Evolutionary conservation across 257 asterid genomes (phyloP).

Genomic region (Solanum arcanum): DNA sequence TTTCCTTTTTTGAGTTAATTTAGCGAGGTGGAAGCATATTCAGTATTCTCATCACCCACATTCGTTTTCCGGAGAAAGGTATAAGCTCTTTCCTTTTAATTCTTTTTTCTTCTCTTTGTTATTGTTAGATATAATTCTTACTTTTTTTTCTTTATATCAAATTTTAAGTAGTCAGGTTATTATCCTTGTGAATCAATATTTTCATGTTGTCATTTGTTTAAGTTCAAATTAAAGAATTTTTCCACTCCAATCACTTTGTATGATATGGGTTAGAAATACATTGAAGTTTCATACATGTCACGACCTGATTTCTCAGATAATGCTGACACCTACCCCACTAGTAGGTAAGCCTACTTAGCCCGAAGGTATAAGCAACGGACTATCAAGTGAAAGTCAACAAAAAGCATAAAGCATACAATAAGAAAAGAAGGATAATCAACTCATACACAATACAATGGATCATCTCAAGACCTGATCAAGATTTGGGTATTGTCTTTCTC

Average conservation of each 20-base stretch:
- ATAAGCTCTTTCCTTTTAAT: background rate
- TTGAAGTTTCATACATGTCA: background rate
- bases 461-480: no score
- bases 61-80: background rate
- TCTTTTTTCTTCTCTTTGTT: no score
- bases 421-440: background rate
- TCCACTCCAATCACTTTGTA: background rate
- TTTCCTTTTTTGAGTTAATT: no score
- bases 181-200: background rate
- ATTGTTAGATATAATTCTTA: no score
- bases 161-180: background rate
- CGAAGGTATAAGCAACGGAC: background rate
- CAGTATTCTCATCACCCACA: background rate
- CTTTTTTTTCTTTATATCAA: background rate
- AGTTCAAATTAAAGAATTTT: background rate
- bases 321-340: background rate
- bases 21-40: background rate
- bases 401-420: no score
- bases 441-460: no score
- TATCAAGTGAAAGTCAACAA: background rate
- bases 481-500: no score
- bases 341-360: background rate
- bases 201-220: no score
- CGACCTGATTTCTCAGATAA: background rate
- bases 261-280: background rate